Percentiles rank a stretch among this genome's conserved stretches.
These are phyloP conservation scores for Venturia effusa DNA, from an alignment of 2,329 filamentous ascomycete genomes.

Conservation along the genomic window DNA sequence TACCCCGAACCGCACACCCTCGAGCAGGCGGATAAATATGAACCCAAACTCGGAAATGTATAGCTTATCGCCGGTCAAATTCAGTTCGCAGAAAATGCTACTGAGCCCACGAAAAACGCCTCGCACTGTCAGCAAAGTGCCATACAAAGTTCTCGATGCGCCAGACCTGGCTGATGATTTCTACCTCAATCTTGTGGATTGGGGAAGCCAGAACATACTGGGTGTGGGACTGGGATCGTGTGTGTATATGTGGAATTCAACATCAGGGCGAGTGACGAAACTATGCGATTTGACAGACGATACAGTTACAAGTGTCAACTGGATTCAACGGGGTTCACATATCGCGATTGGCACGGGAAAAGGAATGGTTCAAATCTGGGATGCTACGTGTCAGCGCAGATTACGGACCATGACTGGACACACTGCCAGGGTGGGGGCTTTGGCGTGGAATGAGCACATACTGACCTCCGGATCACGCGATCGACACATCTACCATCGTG, in stretches of 20 bases:
- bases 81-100: constrained; percentile 86
- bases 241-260: constrained; percentile 98
- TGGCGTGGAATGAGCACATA: constrained; percentile 98
- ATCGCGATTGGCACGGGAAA: constrained; percentile 91
- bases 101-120: constrained; percentile 82
- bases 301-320: constrained; percentile 90
- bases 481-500: constrained; percentile 86
- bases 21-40: constrained; percentile 77
- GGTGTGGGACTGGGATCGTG: constrained; percentile 86
- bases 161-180: constrained; percentile 95
- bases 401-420: constrained; percentile 95
- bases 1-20: constrained; percentile 80
- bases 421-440: constrained; percentile 79
- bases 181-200: constrained; percentile 94
- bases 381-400: constrained; percentile 75
- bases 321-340: constrained; percentile 96
- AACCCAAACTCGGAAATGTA: constrained; percentile 90
- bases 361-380: constrained; percentile 94
- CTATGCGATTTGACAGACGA: constrained; percentile 88
- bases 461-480: constrained; percentile 91
- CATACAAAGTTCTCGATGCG: constrained; percentile 94
- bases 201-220: constrained; percentile 89
- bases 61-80: constrained; percentile 86
- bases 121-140: constrained; percentile 85
- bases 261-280: constrained; percentile 82